These are phyloP conservation scores for Trichosporon asahii DNA, from an alignment of 1,284 basidiomycete species.

Conservation along the genomic window DNA sequence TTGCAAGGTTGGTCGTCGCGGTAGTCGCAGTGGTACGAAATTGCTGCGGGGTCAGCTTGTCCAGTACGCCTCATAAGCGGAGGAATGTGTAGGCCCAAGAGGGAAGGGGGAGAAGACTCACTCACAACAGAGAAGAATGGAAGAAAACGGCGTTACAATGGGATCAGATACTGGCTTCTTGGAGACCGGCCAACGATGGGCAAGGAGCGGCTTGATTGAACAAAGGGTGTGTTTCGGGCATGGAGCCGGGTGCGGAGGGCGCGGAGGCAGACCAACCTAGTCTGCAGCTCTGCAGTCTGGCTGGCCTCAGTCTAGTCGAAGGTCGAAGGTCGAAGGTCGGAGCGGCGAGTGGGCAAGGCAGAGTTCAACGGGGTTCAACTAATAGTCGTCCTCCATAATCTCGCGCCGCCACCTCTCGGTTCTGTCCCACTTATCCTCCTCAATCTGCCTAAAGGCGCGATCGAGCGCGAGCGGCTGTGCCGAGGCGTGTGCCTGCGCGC, in stretches of 20 bases:
- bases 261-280: too few relatives aligned
- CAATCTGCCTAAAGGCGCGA: neutral
- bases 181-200: neutral
- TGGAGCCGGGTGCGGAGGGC: neutral
- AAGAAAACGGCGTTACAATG: neutral
- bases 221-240: too few relatives aligned
- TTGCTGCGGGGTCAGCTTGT: neutral
- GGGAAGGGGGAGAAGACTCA: neutral
- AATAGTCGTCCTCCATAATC: neutral
- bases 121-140: slow-evolving; percentile 2
- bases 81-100: neutral
- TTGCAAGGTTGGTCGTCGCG: too few relatives aligned
- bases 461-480: slow-evolving; percentile 3
- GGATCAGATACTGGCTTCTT: too few relatives aligned
- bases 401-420: slow-evolving; percentile 2
- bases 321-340: too few relatives aligned
- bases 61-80: neutral
- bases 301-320: too few relatives aligned
- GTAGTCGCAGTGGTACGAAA: neutral
- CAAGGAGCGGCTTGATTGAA: neutral
- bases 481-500: neutral
- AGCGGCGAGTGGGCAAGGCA: too few relatives aligned
- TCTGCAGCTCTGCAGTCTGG: too few relatives aligned
- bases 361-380: too few relatives aligned
- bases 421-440: slow-evolving; percentile 2